These are phyloP conservation scores for Priceomyces melissophilus DNA, from an alignment of 805 yeast species.

Conservation along the genomic window DNA sequence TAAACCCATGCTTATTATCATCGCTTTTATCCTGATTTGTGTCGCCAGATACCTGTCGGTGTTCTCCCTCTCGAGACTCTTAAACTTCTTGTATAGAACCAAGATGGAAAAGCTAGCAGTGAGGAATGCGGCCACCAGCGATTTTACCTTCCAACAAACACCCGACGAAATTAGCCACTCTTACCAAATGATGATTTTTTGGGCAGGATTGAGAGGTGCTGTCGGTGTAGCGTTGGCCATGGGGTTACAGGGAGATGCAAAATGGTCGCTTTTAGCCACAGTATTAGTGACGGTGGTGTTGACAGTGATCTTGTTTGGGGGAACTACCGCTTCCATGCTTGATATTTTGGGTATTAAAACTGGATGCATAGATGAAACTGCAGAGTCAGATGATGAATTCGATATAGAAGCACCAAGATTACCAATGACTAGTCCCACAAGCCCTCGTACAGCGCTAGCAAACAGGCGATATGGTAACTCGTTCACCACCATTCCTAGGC, in stretches of 20 bases:
- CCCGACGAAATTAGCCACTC: conserved; percentile 92
- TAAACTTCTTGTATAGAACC: conserved; percentile 73
- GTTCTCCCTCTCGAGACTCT: conserved; percentile 82
- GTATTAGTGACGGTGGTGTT: conserved; percentile 94
- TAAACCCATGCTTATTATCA: conserved; percentile 87
- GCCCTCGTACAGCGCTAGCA: conserved; percentile 11
- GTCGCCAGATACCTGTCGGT: conserved; percentile 96
- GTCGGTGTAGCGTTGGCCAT: conserved; percentile 98
- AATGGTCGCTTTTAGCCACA: conserved; percentile 85
- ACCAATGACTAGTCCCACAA: conserved; percentile 12
- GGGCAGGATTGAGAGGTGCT: conserved; percentile 99
- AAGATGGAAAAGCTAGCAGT: conserved; percentile 43
- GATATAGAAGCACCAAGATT: conserved; percentile 75
- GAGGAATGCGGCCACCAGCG: conserved; percentile 32
- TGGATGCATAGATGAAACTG: conserved; percentile 75
- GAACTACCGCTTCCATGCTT: conserved; percentile 97
- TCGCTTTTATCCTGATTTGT: conserved; percentile 87
- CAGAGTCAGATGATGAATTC: conserved; percentile 89
- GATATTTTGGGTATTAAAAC: conserved; percentile 91
- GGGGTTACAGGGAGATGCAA: conserved; percentile 94
- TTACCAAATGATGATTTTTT: conserved; percentile 97
- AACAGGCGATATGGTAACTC: conserved; percentile 15
- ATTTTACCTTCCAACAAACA: conserved; percentile 37
- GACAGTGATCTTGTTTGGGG: conserved; percentile 95
- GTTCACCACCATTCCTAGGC: conserved; percentile 5